Evolutionary conservation across 1,284 basidiomycete species (phyloP).

Genomic region (Apiotrichum laibachii): DNA sequence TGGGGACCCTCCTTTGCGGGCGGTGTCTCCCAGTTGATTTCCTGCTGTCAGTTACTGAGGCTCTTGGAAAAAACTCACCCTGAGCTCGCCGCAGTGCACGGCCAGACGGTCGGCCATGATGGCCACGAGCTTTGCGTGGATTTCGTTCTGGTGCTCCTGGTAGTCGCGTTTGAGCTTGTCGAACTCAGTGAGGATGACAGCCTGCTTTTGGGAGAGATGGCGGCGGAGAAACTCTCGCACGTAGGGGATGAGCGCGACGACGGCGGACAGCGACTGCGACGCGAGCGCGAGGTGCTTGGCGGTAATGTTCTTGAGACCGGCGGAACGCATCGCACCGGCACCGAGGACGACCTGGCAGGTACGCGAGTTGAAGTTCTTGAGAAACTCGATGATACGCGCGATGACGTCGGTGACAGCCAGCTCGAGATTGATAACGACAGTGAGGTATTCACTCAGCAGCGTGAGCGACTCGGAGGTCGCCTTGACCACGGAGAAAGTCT

Average conservation of each 20-base stretch:
- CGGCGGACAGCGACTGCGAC: conserved; percentile 89
- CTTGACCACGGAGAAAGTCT: conserved; percentile 76
- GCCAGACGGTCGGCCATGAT: conserved; percentile 96
- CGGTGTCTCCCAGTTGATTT: conserved; percentile 70
- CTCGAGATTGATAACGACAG: conserved; percentile 81
- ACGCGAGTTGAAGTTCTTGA: conserved; percentile 96
- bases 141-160: conserved; percentile 99
- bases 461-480: conserved; percentile 77
- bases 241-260: conserved; percentile 94
- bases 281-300: conserved; percentile 96
- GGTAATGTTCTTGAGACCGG: conserved; percentile 96
- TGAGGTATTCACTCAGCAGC: conserved; percentile 80
- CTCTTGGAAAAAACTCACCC: conserved; percentile 45
- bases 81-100: conserved; percentile 63
- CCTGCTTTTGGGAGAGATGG: conserved; percentile 87
- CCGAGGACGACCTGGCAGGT: conserved; percentile 98
- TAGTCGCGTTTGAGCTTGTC: conserved; percentile 98
- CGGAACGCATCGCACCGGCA: conserved; percentile 95
- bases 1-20: conserved; percentile 56
- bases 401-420: conserved; percentile 90
- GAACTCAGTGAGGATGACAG: conserved; percentile 95
- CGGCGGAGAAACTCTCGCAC: conserved; percentile 89
- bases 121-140: conserved; percentile 93
- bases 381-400: conserved; percentile 87
- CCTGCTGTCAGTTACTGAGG: conserved; percentile 15